Base-by-base conservation (phyloP, 352 stramenopile genomes). In the Elongisporangium anandrum region DNA sequence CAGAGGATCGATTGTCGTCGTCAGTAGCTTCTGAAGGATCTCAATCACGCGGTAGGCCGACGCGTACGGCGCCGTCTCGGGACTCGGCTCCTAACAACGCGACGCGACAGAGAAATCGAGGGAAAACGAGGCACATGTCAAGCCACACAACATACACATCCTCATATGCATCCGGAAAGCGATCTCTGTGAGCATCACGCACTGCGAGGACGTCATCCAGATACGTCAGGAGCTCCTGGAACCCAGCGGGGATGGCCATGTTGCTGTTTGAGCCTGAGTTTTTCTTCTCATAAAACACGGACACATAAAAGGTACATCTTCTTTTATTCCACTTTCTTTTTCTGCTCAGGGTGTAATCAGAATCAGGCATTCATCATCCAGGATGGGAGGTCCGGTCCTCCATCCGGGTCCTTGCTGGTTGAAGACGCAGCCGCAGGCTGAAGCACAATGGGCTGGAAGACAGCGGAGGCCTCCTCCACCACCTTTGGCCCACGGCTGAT, bases 31-130 rank as follows among this genome's bases (percentile, higher is more conserved):
- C 56, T 79, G 71, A 24, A 88, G 60, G 55, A 79, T 79, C 63
- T 88, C 73, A 34, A 82, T 66, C 34, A 73, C 69, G 23, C 70
- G 74, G 64, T 88, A 88, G 48, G 78, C 69, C 34, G 73, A 69
- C 24, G 60, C 65, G 65, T 86, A 85, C 39, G 80, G 77, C 55
- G 63, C 67, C 39, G 69, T 59, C 55, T 86, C 76, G 4, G 79
- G 73, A 51, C 72, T 79, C 55, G 72, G 69, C 59, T 74, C 65
- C 78, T 87, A 56, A 52, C 8, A 9, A 49, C 51, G 38, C 8
- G 34, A 29, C 8, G 17, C 12, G 15, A 29, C 0, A 49, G 26
- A 54, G 16, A 9, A 47, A 15, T n/a, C 13, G 4, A 59, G 34
- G 26, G 34, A 45, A 45, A 17, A 17, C 9, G 4, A 45, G 4